These are phyloP conservation scores for Termitomyces sp. DNA, from an alignment of 1,284 basidiomycete species.

Conservation along the genomic window DNA sequence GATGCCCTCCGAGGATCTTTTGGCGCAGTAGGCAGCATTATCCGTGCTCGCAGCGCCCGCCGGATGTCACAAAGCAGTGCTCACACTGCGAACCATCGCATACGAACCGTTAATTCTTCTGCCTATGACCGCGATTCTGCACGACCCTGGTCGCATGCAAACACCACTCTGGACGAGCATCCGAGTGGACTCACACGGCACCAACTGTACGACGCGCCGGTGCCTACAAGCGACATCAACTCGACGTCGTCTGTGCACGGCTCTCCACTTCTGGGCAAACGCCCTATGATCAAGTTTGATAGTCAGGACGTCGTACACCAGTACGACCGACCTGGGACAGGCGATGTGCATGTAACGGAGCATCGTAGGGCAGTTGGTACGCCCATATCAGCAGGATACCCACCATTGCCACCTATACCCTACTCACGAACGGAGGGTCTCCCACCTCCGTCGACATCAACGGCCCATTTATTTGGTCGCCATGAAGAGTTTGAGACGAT, in stretches of 20 bases:
- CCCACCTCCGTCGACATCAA: conserved; percentile 11
- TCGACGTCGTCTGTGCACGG: conserved; percentile 26
- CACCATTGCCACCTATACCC: conserved; percentile 27
- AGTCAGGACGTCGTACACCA: conserved; percentile 67
- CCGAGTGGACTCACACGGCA: conserved; percentile 57
- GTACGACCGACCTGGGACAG: conserved; percentile 53
- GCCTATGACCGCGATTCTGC: conserved; percentile 29
- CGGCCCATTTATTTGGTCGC: conserved; percentile 17
- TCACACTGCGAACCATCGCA: conserved; percentile 22
- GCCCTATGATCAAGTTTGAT: conserved; percentile 72
- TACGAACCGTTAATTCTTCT: conserved; percentile 34
- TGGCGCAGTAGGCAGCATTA: conserved; percentile 84
- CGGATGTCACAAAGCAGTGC: conserved; percentile 58
- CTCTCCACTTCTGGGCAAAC: conserved; percentile 36
- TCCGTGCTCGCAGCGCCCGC: conserved; percentile 71
- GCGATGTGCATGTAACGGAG: conserved; percentile 48
- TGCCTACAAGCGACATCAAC: conserved; percentile 37
- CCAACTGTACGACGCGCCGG: conserved; percentile 75
- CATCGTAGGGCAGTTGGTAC: conserved; percentile 39
- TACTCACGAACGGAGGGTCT: conserved; percentile 14
- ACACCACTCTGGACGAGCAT: conserved; percentile 16
- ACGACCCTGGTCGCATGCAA: conserved; percentile 20
- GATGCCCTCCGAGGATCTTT: conserved; percentile 87
- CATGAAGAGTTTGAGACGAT: conserved; percentile 10
- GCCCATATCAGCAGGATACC: conserved; percentile 27